Percentiles rank a stretch among this genome's conserved stretches.
Conservation (phyloP, 164 flowering plant genomes). For the Brasenia schreberi region DNA sequence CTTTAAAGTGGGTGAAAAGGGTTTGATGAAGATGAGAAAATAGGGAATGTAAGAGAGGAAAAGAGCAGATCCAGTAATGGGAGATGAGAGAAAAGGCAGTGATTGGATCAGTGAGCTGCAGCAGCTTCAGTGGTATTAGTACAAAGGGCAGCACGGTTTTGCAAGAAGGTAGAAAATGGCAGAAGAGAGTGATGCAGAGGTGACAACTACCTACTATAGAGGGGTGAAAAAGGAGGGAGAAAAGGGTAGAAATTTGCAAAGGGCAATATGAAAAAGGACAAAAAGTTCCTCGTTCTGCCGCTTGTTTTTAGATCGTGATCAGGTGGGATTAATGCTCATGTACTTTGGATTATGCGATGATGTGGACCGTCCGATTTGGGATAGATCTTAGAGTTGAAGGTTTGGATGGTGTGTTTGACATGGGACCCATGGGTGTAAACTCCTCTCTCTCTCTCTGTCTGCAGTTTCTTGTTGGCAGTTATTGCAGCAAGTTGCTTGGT, state of each 20-base stretch:
- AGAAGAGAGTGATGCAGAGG: not conserved
- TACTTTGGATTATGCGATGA: no score
- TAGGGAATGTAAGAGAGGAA: not conserved
- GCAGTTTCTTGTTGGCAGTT: no score
- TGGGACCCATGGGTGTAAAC: no score
- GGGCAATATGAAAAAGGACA: not conserved
- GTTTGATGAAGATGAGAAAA: not conserved
- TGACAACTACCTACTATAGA: not conserved
- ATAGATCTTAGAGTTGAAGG: no score
- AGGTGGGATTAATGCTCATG: no score
- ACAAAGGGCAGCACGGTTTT: not conserved
- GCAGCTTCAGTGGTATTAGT: not conserved
- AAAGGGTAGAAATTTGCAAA: not conserved
- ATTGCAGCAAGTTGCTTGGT: no score
- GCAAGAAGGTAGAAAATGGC: not conserved
- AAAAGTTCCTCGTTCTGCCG: not conserved
- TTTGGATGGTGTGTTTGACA: no score
- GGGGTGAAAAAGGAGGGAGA: not conserved
- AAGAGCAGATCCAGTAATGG: not conserved
- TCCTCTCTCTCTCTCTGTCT: no score
- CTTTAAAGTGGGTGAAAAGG: not conserved
- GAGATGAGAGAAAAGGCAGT: not conserved
- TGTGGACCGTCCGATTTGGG: no score
- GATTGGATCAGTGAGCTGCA: not conserved
- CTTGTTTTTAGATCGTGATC: no score